Evolutionary conservation across 2,329 filamentous ascomycete genomes (phyloP), one percentile per base, ranked within the genome.

Genomic region (Nothopassalora personata): DNA sequence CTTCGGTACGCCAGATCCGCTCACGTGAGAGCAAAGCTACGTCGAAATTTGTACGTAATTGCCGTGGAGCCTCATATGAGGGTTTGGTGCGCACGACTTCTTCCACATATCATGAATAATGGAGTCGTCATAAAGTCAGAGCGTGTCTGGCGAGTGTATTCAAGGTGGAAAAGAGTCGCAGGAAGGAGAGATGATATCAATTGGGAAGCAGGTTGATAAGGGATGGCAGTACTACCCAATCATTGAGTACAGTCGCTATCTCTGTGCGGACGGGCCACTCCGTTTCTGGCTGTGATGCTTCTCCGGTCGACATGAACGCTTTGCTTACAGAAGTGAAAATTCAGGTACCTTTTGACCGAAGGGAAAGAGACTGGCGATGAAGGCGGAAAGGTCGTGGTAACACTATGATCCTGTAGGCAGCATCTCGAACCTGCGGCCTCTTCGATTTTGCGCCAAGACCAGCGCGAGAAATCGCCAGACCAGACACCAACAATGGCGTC

Each of bases 1-100:
- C 86, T 3, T 65, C 65, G 0, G 80, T 83, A 15, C 87, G 81
- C 65, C 87, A 79, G 49, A 73, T 65, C 83, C 79, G 43, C 46
- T 49, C 46, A 49, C 46, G 46, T 49, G 46, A 27, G 46, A 11
- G n/a, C n/a, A 28, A 15, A 5, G 9, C 5, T 15, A 27, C 5
- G 13, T 23, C 19, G 49, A 51, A 34, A 34, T 10, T 34, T 51
- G 49, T 51, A 51, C 49, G 49, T 51, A 51, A 51, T 51, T 51
- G 49, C 49, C 46, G 46, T 13, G 19, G 18, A 49, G 46, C 23
- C 46, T n/a, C n/a, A n/a, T n/a, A 31, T 49, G 46, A 49, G 13
- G 11, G 10, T 49, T 13, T 10, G 46, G 8, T 28, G 19, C 19
- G 2, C 46, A 11, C 11, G 19, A 27, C 18, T 2, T 4, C 0